A percentile compares a stretch with the other conserved stretches of the same genome.
These are phyloP conservation scores for Vicia sativa DNA, from an alignment of 306 rosid species.

Conservation along the genomic window DNA sequence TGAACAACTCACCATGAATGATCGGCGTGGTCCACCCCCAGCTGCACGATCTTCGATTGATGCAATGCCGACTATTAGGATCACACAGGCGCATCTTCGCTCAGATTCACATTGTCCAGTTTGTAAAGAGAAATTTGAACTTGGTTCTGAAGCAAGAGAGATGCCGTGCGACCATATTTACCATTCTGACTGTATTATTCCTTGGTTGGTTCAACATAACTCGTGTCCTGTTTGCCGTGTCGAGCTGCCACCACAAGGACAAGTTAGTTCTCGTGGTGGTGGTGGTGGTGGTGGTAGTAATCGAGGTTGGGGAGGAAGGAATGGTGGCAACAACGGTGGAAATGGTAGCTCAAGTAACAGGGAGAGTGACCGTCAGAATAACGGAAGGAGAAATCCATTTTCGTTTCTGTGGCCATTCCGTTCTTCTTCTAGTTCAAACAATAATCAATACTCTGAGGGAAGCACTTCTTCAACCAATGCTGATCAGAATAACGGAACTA, in stretches of 20 bases:
- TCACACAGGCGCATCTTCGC: constrained; percentile 61
- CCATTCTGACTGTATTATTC: constrained; percentile 80
- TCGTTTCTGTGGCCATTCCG: constrained; percentile 69
- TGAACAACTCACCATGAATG: constrained; percentile 65
- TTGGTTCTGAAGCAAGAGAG: constrained; percentile 70
- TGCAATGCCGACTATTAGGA: constrained; percentile 74
- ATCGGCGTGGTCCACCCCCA: constrained; percentile 69
- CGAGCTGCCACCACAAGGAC: constrained; percentile 69
- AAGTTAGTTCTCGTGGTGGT: constrained; percentile 33
- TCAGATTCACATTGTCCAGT: constrained; percentile 74
- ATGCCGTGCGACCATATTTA: constrained; percentile 89
- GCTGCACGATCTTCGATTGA: constrained; percentile 66
- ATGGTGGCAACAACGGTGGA: constrained; percentile 21
- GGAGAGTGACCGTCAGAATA: constrained; percentile 46
- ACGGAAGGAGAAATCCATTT: constrained; percentile 57
- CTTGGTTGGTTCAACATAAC: constrained; percentile 81
- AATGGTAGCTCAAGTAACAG: constrained; percentile 36
- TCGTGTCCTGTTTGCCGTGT: constrained; percentile 87
- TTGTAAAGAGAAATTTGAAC: constrained; percentile 70
- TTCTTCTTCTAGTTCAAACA: constrained; percentile 52
- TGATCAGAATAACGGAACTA: constrained; percentile 51
- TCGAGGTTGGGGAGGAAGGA: no score
- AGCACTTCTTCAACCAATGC: constrained; percentile 50
- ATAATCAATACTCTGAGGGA: constrained; percentile 51
- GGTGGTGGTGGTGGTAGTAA: constrained; percentile 25